Conservation (phyloP, 23 red algal species). For the Agarophyton chilense region DNA sequence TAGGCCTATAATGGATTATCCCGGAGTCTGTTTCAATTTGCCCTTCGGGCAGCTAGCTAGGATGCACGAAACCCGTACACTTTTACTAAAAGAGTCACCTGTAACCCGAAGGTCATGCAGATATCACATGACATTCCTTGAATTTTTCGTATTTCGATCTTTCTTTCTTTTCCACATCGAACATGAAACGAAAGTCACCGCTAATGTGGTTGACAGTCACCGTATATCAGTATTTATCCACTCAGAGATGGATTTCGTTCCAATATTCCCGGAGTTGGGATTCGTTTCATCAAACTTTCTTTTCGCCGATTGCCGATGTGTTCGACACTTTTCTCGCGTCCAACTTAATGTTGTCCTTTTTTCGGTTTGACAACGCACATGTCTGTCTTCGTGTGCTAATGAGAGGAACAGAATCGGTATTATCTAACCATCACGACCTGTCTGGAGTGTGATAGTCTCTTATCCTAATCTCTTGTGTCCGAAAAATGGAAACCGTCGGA, state of each 20-base stretch:
- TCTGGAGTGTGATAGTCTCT: too few relatives aligned
- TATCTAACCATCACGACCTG: too few relatives aligned
- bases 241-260: background rate
- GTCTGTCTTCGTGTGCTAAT: background rate
- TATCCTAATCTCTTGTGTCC: too few relatives aligned
- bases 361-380: too few relatives aligned
- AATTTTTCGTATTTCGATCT: background rate
- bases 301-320: background rate
- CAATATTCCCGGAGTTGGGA: background rate
- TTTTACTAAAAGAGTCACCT: constrained; percentile 8
- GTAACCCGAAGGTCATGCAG: background rate
- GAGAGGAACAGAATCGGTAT: too few relatives aligned
- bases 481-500: constrained; percentile 23
- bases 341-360: too few relatives aligned
- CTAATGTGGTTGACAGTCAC: background rate
- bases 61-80: background rate
- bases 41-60: background rate
- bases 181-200: background rate
- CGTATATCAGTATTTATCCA: background rate
- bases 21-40: background rate
- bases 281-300: too few relatives aligned
- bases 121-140: background rate
- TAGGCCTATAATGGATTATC: background rate
- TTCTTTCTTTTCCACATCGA: background rate
- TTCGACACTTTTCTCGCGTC: background rate